phyloP scores from a whole-genome alignment of 192 early-diverging fungal genomes.

The Gaertneriomyces sp. region DNA sequence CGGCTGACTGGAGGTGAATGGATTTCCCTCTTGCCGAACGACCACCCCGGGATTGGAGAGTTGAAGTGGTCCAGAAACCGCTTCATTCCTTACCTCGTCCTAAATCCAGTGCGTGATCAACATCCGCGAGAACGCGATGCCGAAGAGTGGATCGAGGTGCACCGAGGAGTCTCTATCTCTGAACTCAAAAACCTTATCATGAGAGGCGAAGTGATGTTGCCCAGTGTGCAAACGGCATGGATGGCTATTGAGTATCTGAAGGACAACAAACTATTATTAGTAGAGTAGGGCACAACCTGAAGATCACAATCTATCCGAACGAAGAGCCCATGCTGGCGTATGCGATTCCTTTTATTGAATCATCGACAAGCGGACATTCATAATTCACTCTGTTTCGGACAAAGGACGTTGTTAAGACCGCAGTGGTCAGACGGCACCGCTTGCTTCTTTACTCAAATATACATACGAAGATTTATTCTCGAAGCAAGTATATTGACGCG shows the following conservation, averaged over 20 bases:
- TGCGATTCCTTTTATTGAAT: too few relatives aligned
- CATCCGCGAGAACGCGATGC: constrained; percentile 44
- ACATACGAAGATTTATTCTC: too few relatives aligned
- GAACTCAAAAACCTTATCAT: constrained; percentile 21
- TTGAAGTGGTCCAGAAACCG: constrained; percentile 60
- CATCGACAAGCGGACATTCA: too few relatives aligned
- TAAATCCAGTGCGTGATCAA: constrained; percentile 44
- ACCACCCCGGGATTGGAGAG: constrained; percentile 49
- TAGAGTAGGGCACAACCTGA: too few relatives aligned
- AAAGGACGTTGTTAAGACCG: too few relatives aligned
- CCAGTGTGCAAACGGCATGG: constrained; percentile 20
- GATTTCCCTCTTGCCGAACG: constrained; percentile 42
- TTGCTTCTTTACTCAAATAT: too few relatives aligned
- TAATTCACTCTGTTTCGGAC: too few relatives aligned
- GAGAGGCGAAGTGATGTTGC: constrained; percentile 24
- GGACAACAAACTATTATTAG: too few relatives aligned
- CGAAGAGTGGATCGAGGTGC: constrained; percentile 36
- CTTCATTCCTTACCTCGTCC: constrained; percentile 54
- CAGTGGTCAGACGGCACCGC: too few relatives aligned
- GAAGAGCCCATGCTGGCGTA: too few relatives aligned
- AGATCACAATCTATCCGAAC: too few relatives aligned
- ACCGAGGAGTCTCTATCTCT: constrained; percentile 12
- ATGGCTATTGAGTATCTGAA: constrained; percentile 19
- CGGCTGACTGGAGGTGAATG: constrained; percentile 47
- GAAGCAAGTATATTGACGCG: too few relatives aligned